Base-by-base conservation (phyloP, 2,329 filamentous ascomycete species). In the Chrysoporthe cubensis region DNA sequence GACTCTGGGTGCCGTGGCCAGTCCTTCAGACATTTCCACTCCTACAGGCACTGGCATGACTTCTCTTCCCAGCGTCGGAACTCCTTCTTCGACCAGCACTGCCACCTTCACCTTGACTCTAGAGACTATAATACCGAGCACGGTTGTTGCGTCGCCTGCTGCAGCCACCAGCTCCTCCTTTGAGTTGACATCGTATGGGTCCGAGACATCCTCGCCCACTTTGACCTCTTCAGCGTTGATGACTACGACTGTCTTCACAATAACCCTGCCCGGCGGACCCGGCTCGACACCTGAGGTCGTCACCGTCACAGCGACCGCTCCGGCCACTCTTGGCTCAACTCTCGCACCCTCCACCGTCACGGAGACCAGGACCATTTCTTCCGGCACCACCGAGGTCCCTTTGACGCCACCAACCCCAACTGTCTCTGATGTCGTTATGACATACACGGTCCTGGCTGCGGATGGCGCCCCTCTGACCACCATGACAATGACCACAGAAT, bases 101-200 rank as follows among this genome's bases (percentile, higher is more conserved):
- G 73, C 71, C n/a, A 71, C 67, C 62, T 74, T 73, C 37, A 71
- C 69, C 5, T 61, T 71, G 52, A 68, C 65, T 43, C 14, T 71
- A 21, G 69, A 65, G 26, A 70, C 67, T 16, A 61, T 44, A 34
- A n/a, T 50, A 14, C 57, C 61, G 16, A 57, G 64, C 40, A 57
- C 52, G 11, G 40, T 37, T 34, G 66, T n/a, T 4, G 16, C 37
- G 37, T 21, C 32, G 13, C 26, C 43, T 37, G 8, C 34, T 16
- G 42, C 40, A 37, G 14, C 58, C 32, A 56, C 50, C 42, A 37
- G 21, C 58, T 61, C 44, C 21, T 44, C 58, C 6, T 18, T 62
- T 26, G 57, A 16, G 48, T 4, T 42, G 6, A 54, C 61, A 16
- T 48, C 59, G 11, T 58, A 63, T n/a, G 42, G 48, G 13, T 18